phyloP scores from a whole-genome alignment of 805 yeast genomes.

The Zygosaccharomyces bailii region DNA sequence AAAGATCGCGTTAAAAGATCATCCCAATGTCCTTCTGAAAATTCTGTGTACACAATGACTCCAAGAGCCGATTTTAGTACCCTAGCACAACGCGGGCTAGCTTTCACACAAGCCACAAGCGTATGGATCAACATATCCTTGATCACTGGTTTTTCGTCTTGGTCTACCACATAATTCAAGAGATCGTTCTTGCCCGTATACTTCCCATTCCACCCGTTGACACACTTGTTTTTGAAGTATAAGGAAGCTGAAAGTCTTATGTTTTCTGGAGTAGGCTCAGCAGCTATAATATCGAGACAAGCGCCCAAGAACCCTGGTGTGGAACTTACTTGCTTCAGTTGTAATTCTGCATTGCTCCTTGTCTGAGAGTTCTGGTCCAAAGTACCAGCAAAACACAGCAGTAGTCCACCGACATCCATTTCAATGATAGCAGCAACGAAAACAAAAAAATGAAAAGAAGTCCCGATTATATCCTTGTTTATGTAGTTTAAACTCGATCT shows the following conservation, averaged over 20 bases:
- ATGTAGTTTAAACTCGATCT: slow-evolving; percentile 1
- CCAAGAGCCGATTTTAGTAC: slow-evolving; percentile 50
- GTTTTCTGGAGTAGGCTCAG: slow-evolving; percentile 47
- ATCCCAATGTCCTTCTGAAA: slow-evolving; percentile 50
- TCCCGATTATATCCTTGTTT: slow-evolving; percentile 2
- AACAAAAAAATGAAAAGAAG: background rate
- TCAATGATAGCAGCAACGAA: background rate
- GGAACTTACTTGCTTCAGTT: slow-evolving; percentile 54
- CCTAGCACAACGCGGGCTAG: slow-evolving; percentile 40
- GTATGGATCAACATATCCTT: slow-evolving; percentile 66
- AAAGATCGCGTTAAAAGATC: slow-evolving; percentile 46
- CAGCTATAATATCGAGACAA: slow-evolving; percentile 69
- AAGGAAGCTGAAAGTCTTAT: slow-evolving; percentile 74
- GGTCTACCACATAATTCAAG: slow-evolving; percentile 43
- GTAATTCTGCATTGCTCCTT: slow-evolving; percentile 67
- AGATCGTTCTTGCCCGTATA: slow-evolving; percentile 29
- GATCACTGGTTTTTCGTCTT: slow-evolving; percentile 71
- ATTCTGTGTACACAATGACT: slow-evolving; percentile 49
- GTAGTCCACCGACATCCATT: slow-evolving; percentile 68
- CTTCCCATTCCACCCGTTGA: slow-evolving; percentile 54
- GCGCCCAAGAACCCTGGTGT: slow-evolving; percentile 76
- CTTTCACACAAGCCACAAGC: slow-evolving; percentile 46
- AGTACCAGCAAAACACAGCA: slow-evolving; percentile 77
- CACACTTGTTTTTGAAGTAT: slow-evolving; percentile 72
- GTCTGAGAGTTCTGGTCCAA: slow-evolving; percentile 59